Percentiles rank a stretch among this genome's conserved stretches.
These are phyloP conservation scores for Iris pallida DNA, from an alignment of 116 monocot species.

Conservation along the genomic window DNA sequence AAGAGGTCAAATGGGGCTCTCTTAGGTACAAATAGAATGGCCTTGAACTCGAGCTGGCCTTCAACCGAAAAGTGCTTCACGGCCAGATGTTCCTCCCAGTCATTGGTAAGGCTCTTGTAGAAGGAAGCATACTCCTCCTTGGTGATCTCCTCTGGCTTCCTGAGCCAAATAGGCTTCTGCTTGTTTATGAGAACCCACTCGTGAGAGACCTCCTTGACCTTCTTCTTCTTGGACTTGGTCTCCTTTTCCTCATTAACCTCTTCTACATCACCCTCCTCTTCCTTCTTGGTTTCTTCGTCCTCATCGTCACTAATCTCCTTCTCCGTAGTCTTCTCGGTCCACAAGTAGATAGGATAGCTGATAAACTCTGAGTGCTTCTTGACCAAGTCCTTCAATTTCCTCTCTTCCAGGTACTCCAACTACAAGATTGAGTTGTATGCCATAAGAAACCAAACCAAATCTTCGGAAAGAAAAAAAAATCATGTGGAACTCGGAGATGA, in stretches of 20 bases:
- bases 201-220: slow-evolving; percentile 26
- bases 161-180: slow-evolving; percentile 31
- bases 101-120: slow-evolving; percentile 32
- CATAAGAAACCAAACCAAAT: neutral
- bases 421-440: neutral
- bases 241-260: slow-evolving; percentile 27
- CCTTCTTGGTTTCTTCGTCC: slow-evolving; percentile 19
- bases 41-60: slow-evolving; percentile 29
- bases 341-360: slow-evolving; percentile 28
- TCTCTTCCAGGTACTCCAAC: slow-evolving; percentile 31
- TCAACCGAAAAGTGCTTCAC: slow-evolving; percentile 31
- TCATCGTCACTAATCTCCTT: slow-evolving; percentile 30
- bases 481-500: neutral
- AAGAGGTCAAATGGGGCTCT: slow-evolving; percentile 26
- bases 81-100: slow-evolving; percentile 31
- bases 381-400: slow-evolving; percentile 26
- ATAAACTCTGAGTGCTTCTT: slow-evolving; percentile 33
- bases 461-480: neutral
- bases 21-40: slow-evolving; percentile 19
- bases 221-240: slow-evolving; percentile 28
- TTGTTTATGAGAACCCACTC: slow-evolving; percentile 29
- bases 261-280: slow-evolving; percentile 22
- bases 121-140: slow-evolving; percentile 31
- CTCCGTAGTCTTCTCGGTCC: slow-evolving; percentile 29
- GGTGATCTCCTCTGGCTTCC: slow-evolving; percentile 29